Conservation (phyloP, 2,329 filamentous ascomycete species). For the Colletotrichum sp. region DNA sequence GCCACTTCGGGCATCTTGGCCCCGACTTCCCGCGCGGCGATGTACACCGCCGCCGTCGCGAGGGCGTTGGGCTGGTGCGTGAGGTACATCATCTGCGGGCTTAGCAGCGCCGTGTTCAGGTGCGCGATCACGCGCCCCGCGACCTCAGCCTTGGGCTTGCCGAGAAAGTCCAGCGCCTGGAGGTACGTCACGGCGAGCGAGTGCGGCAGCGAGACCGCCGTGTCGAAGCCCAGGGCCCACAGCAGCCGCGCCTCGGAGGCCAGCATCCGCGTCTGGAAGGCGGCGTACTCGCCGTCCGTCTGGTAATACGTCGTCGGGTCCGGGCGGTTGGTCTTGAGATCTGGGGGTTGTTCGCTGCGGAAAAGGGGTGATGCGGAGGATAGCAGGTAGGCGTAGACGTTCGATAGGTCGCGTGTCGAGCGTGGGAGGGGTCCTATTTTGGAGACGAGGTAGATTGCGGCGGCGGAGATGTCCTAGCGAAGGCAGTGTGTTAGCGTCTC, state of each 20-base stretch:
- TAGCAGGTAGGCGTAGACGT: conserved; percentile 83
- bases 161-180: conserved; percentile 80
- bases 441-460: conserved; percentile 78
- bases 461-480: conserved; percentile 78
- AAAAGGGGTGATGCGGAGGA: conserved; percentile 64
- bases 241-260: conserved; percentile 80
- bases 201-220: conserved; percentile 85
- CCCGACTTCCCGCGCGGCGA: conserved; percentile 78
- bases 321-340: conserved; percentile 31
- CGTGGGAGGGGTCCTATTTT: conserved; percentile 82
- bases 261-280: conserved; percentile 68
- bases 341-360: conserved; percentile 37
- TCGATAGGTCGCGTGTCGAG: conserved; percentile 80
- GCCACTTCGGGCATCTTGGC: conserved; percentile 81
- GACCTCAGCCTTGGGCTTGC: conserved; percentile 52
- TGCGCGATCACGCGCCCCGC: conserved; percentile 73
- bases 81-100: conserved; percentile 86
- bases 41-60: conserved; percentile 88
- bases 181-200: conserved; percentile 89
- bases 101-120: conserved; percentile 85
- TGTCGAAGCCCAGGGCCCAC: conserved; percentile 74
- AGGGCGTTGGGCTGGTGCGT: conserved; percentile 90
- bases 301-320: conserved; percentile 68
- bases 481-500: background rate
- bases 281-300: conserved; percentile 74